Base-by-base conservation (phyloP, 1,284 basidiomycete species). In the Paramarasmius palmivorus region DNA sequence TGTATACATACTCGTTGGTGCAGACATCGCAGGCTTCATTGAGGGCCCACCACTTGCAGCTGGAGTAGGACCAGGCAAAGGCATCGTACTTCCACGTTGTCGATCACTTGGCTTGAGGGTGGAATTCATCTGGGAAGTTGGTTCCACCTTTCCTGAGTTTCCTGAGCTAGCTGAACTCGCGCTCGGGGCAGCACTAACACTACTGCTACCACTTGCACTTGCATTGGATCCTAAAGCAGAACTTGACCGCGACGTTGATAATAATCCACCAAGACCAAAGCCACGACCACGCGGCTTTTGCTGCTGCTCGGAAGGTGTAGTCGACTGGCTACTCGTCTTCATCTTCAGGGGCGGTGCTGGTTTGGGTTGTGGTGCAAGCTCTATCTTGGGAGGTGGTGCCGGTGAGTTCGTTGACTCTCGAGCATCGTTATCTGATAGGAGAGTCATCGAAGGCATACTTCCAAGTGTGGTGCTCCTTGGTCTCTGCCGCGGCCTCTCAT, bases 1-100 rank as follows among this genome's bases (percentile, higher is more conserved):
- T 17, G 61, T 53, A 9, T 65, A 57, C n/a, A 59, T 59, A 15
- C 59, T 42, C 48, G 57, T 42, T 22, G 52, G 57, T 25, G 62
- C 40, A 52, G 56, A 57, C 40, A 62, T 57, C 29, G 53, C 41
- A 23, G 64, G 53, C 29, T 39, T 55, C 46, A 53, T 55, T 46
- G 50, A 58, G 26, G 47, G 50, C 29, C 53, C 15, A 32, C 29
- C 44, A 8, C 12, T 41, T 4, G 45, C 35, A 35, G 3, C n/a
- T 49, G 22, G n/a, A n/a, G n/a, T n/a, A n/a, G n/a, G 26, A 22
- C 34, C 32, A 22, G 35, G 14, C 8, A 19, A 14, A 29, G 44
- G 12, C 25, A 46, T 9, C 25, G 29, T 32, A 29, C 17, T 4
- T 29, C 29, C 25, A n/a, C 25, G 29, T 10, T 17, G 4, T 17